Evolutionary conservation across 2,329 filamentous ascomycete genomes (phyloP).

Genomic region (Thielaviopsis euricoi): DNA sequence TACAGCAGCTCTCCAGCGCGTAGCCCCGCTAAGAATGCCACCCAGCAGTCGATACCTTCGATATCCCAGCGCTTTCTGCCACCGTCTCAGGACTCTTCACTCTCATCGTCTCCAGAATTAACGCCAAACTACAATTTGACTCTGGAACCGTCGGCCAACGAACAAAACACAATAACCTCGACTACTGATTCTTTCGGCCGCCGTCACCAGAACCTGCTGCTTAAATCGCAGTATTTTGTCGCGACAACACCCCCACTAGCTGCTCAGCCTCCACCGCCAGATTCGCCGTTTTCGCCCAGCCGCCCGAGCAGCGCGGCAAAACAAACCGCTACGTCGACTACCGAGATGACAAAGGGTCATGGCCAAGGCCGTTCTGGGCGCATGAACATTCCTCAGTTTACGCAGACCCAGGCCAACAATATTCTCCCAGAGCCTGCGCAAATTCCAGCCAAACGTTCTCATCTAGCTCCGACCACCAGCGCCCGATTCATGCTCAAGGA

Average conservation of each 20-base stretch:
- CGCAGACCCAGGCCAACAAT: neutral
- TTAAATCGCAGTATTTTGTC: neutral
- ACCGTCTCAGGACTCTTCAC: neutral
- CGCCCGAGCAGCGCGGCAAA: neutral
- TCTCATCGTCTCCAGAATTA: neutral
- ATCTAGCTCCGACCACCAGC: neutral
- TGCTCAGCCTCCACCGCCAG: neutral
- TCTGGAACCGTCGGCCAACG: too few species aligned
- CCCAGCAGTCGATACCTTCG: neutral
- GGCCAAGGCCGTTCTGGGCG: neutral
- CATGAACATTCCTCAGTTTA: slow-evolving; percentile 6
- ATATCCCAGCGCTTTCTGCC: neutral
- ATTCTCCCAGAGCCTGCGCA: neutral
- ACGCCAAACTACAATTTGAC: neutral
- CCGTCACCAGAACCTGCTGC: neutral
- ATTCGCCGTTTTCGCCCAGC: neutral
- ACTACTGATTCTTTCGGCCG: neutral
- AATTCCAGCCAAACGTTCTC: neutral
- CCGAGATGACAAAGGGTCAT: neutral
- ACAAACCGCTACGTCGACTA: neutral
- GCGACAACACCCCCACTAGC: neutral
- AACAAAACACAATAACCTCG: neutral
- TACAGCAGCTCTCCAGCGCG: neutral
- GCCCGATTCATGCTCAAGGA: neutral
- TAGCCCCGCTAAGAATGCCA: neutral